These are phyloP conservation scores for Massariosphaeria phaeospora DNA, from an alignment of 495 filamentous ascomycete species.

Conservation along the genomic window DNA sequence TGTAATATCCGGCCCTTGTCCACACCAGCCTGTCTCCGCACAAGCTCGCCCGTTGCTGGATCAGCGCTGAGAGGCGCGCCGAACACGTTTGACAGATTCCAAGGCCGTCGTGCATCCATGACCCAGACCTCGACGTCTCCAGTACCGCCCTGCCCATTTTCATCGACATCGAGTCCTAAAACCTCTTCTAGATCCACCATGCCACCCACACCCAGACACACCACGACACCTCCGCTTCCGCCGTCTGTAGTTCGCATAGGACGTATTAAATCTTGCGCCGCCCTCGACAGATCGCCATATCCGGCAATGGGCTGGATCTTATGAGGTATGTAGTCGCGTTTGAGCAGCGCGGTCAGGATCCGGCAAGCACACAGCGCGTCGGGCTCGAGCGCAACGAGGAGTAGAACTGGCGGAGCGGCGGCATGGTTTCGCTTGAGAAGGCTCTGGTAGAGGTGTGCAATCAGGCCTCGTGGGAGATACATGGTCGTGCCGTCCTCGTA, in stretches of 20 bases:
- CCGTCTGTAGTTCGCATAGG: slow-evolving; percentile 79
- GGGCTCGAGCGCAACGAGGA: slow-evolving; percentile 88
- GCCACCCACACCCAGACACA: slow-evolving; percentile 89
- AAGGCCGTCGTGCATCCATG: slow-evolving; percentile 83
- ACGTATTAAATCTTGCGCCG: slow-evolving; percentile 66
- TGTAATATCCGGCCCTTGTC: slow-evolving; percentile 63
- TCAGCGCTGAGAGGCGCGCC: slow-evolving; percentile 40
- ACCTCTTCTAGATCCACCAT: slow-evolving; percentile 76
- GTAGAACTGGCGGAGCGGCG: slow-evolving; percentile 81
- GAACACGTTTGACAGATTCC: slow-evolving; percentile 94
- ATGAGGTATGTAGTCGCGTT: slow-evolving; percentile 96
- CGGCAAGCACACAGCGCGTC: slow-evolving; percentile 94
- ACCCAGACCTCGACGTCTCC: slow-evolving; percentile 89
- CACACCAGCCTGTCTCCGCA: slow-evolving; percentile 49
- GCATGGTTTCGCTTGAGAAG: slow-evolving; percentile 75
- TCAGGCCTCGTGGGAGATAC: slow-evolving; percentile 88
- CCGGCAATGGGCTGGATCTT: slow-evolving; percentile 93
- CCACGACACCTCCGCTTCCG: slow-evolving; percentile 76
- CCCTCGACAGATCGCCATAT: slow-evolving; percentile 80
- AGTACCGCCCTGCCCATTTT: slow-evolving; percentile 51
- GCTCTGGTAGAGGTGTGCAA: slow-evolving; percentile 85
- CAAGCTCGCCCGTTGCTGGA: slow-evolving; percentile 25
- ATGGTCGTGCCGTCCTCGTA: slow-evolving; percentile 46
- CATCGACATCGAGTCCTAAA: slow-evolving; percentile 56
- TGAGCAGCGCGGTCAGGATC: slow-evolving; percentile 83